Percentiles rank a stretch among this genome's conserved stretches.
Evolutionary conservation across 2,329 filamentous ascomycete species (phyloP).

Genomic region (Tolypocladium ophioglossoides): DNA sequence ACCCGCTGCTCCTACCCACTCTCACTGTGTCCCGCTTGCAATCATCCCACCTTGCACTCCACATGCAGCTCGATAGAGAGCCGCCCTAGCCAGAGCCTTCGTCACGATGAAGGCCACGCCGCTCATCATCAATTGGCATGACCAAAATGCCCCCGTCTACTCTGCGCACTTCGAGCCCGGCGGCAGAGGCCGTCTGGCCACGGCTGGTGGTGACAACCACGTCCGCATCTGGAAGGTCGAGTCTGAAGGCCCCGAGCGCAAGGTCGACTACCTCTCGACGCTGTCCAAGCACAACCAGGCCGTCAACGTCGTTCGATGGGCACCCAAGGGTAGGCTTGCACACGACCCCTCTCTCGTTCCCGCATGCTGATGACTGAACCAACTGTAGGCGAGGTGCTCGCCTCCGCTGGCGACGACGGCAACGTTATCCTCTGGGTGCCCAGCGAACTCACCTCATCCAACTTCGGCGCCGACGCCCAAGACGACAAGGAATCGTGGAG

Average conservation of each 20-base stretch:
- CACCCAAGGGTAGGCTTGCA: conserved; percentile 63
- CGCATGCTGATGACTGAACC: conserved; percentile 3
- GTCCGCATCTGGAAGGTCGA: conserved; percentile 93
- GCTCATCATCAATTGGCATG: conserved; percentile 97
- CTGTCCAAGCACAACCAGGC: conserved; percentile 91
- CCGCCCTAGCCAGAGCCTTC: conserved; percentile 14
- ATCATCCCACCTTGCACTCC: conserved; percentile 1
- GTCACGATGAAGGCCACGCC: conserved; percentile 86
- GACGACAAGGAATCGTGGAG: conserved; percentile 97
- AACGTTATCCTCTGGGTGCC: conserved; percentile 96
- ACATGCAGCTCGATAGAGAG: conserved; percentile 18
- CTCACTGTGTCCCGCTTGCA: neutral
- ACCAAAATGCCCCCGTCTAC: conserved; percentile 93
- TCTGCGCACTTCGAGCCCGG: conserved; percentile 92
- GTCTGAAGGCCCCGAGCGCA: conserved; percentile 71
- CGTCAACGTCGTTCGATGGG: conserved; percentile 95
- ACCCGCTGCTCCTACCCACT: neutral
- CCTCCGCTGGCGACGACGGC: conserved; percentile 92
- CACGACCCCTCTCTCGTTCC: neutral
- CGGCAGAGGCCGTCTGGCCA: conserved; percentile 85
- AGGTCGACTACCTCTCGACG: conserved; percentile 84
- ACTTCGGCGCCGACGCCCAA: conserved; percentile 71
- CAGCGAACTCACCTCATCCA: conserved; percentile 58
- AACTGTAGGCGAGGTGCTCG: conserved; percentile 71
- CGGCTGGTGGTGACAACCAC: conserved; percentile 92